Conservation (phyloP, 2,329 filamentous ascomycete genomes). For the Raffaelea albimanens region DNA sequence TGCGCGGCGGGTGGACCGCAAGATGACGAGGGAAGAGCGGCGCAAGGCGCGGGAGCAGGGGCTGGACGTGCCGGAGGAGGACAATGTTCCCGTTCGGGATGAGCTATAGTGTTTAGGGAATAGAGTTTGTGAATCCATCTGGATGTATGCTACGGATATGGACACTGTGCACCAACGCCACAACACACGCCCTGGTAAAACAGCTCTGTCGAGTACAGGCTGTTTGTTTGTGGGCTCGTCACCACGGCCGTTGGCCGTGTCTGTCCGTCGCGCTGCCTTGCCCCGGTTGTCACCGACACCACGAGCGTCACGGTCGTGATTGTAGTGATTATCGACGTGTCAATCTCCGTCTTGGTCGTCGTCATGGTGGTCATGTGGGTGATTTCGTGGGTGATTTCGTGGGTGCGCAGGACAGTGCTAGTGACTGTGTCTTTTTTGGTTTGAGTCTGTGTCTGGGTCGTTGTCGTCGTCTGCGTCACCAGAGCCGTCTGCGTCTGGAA, state of each 20-base stretch:
- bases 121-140: no score
- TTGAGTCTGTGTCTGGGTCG: not conserved
- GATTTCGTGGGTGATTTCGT: not conserved
- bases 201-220: no score
- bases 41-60: slow-evolving; percentile 6
- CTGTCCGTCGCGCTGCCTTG: no score
- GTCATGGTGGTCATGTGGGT: slow-evolving; percentile 3
- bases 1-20: slow-evolving; percentile 16
- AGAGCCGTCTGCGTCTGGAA: not conserved
- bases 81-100: slow-evolving; percentile 2
- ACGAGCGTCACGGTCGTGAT: slow-evolving; percentile 8
- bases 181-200: no score
- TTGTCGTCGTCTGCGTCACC: not conserved
- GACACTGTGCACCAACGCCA: no score
- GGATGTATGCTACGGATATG: no score
- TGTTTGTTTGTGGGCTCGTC: no score
- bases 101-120: slow-evolving; percentile 7
- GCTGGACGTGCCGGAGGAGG: not conserved
- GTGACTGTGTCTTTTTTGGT: slow-evolving; percentile 2
- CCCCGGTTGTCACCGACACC: slow-evolving; percentile 4
- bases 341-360: slow-evolving; percentile 3
- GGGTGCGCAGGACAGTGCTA: slow-evolving; percentile 3
- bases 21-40: slow-evolving; percentile 16
- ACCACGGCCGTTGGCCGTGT: no score
- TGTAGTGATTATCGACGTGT: slow-evolving; percentile 9